Base-by-base conservation (phyloP, 164 flowering plant species). In the Brasenia schreberi region DNA sequence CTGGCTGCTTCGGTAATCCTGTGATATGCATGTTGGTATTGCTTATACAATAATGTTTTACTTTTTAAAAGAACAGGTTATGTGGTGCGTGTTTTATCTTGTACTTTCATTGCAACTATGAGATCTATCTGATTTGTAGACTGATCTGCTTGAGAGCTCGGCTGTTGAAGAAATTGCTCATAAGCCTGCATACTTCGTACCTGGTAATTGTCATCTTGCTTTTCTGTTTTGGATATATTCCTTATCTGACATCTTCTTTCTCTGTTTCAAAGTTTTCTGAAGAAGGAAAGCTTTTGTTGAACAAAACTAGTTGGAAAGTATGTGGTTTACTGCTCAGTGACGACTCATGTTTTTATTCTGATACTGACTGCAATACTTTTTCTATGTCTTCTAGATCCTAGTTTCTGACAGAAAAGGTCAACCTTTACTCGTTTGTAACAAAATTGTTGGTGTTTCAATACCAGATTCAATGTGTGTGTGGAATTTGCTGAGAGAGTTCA, bases 391-490 rank as follows among this genome's bases (percentile, higher is more conserved):
- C 39, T 33, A 33, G 39, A 33, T 33, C 39, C 39, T 33, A 33
- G 39, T 33, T 33, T 33, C 39, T 33, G 39, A 33, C 39, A 33
- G 39, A 33, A 33, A 33, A 33, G 39, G 27, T 23, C 27, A 23
- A 23, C 27, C 27, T 23, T 23, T 23, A 23, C 27, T 33, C 39
- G 39, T 33, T 33, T 33, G 39, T 33, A 33, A 33, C 39, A 33
- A 33, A 33, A 33, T 33, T 33, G 39, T 33, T 33, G 39, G 12
- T 61, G 63, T 61, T 61, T 18, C 9, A 5, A 61, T 7, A 75
- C 75, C 92, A 95, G 99, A 95, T 85, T 92, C 98, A 69, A 95
- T 95, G 99, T 90, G 97, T 19, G 96, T 92, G 44, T 95, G 97
- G 98, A 89, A 92, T 80, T 87, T 90, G 75, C 93, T 92, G 66